Base-by-base conservation (phyloP, 306 rosid species). In the Amphicarpaea edgeworthii region DNA sequence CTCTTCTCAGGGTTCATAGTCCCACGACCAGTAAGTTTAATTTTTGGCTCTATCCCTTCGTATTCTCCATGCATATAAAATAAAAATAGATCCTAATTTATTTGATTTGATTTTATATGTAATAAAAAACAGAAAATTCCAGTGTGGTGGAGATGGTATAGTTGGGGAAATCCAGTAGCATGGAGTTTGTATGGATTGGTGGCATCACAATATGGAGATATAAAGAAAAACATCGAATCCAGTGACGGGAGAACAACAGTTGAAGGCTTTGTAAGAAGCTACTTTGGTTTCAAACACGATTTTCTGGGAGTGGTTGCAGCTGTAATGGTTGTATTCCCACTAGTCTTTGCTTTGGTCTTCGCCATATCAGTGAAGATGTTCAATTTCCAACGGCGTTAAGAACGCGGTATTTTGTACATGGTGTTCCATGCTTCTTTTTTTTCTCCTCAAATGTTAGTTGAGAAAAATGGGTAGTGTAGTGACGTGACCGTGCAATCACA, bases 141-240 rank as follows among this genome's bases (percentile, higher is more conserved):
- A 28, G 59, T 83, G 12, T 81, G 85, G 88, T 85, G 92, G 92
- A 88, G 88, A 55, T 88, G 92, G 90, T 88, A 76, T 74, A 76
- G 72, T 46, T 88, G 89, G 88, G 57, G n/a, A 37, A 86, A 87
- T 73, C 92, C 92, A 24, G 32, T 86, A 8, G 82, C 86, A 30
- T 88, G 90, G 92, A 85, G 85, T 68, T 65, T 88, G 84, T 88
- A 83, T 74, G 92, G 92, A 54, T 74, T 88, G 76, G 85, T 87
- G 12, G 46, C 76, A 51, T 86, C 92, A 66, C 92, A 88, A 62
- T 88, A 68, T 76, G 92, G 89, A 73, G 86, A 88, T 70, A 5
- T 85, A 17, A 76, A 70, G 14, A 68, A 71, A 54, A n/a, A 20
- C 19, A 74, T 85, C 3, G 58, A 73, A 38, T 4, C 76, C 0